phyloP scores from a whole-genome alignment of 768 basidiomycete genomes.

The Cystofilobasidium capitatum region DNA sequence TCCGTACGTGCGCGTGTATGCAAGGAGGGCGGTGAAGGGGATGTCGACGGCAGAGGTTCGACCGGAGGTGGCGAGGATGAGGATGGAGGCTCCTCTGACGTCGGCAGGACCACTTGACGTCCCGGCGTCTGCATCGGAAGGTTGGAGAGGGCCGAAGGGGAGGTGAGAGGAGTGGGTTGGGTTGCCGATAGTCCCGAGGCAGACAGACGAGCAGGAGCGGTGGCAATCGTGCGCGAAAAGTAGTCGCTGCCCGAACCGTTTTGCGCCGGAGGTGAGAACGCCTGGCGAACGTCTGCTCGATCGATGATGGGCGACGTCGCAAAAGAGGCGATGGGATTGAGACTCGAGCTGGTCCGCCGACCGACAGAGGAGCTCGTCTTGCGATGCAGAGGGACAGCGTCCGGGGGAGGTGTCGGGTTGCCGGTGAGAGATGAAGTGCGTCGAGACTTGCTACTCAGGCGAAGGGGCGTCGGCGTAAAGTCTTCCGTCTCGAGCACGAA shows the following conservation, averaged over 20 bases:
- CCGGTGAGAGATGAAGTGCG: slow-evolving; percentile 52
- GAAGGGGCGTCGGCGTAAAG: slow-evolving; percentile 17
- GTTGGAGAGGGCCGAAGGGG: neutral
- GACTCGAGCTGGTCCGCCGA: neutral
- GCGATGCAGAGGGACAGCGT: neutral
- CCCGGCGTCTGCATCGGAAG: neutral
- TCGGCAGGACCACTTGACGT: neutral
- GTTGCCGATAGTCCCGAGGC: neutral
- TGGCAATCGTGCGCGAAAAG: neutral
- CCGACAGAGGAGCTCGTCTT: neutral
- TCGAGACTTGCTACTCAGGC: slow-evolving; percentile 4
- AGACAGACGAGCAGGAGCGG: neutral
- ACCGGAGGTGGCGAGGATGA: neutral
- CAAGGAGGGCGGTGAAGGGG: neutral
- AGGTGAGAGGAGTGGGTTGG: neutral
- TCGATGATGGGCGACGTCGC: slow-evolving; percentile 1
- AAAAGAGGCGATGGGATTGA: neutral
- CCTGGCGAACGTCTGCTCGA: neutral
- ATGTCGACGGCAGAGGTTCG: neutral
- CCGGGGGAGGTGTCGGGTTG: slow-evolving; percentile 40
- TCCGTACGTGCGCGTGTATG: neutral
- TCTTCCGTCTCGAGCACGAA: slow-evolving; percentile 20
- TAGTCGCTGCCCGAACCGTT: slow-evolving; percentile 1
- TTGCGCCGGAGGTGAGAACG: neutral
- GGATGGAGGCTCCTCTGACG: neutral